Conservation (phyloP, 306 rosid genomes). For the Cucumis hystrix region DNA sequence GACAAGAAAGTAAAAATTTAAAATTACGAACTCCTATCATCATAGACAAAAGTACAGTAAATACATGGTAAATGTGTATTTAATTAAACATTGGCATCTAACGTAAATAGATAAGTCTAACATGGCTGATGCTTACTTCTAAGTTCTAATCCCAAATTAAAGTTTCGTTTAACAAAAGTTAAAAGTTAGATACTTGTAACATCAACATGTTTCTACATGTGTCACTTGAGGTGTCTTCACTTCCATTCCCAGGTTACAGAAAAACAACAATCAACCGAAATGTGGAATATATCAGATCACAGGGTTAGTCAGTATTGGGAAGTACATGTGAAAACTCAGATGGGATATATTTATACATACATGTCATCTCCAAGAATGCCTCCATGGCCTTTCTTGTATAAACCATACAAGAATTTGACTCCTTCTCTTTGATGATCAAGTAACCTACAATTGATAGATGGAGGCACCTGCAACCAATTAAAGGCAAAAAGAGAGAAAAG, state of each 20-base stretch:
- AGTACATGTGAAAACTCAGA: background rate
- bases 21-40: too few relatives aligned
- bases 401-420: conserved; percentile 54
- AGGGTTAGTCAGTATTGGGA: background rate
- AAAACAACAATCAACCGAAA: background rate
- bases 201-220: background rate
- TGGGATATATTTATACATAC: conserved; percentile 24
- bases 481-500: background rate
- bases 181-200: background rate
- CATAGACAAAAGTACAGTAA: background rate
- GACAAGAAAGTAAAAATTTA: background rate
- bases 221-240: background rate
- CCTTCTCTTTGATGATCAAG: conserved; percentile 88
- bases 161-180: background rate
- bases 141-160: background rate
- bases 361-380: conserved; percentile 98
- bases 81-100: background rate
- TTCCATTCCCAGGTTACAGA: background rate
- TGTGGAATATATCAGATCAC: background rate
- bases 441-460: conserved; percentile 82
- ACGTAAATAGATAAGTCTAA: background rate
- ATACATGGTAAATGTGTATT: background rate
- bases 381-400: conserved; percentile 78
- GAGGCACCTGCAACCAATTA: conserved; percentile 55
- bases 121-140: background rate